Evolutionary conservation across 164 flowering plant species (phyloP).

Genomic region (Amborella trichopoda): DNA sequence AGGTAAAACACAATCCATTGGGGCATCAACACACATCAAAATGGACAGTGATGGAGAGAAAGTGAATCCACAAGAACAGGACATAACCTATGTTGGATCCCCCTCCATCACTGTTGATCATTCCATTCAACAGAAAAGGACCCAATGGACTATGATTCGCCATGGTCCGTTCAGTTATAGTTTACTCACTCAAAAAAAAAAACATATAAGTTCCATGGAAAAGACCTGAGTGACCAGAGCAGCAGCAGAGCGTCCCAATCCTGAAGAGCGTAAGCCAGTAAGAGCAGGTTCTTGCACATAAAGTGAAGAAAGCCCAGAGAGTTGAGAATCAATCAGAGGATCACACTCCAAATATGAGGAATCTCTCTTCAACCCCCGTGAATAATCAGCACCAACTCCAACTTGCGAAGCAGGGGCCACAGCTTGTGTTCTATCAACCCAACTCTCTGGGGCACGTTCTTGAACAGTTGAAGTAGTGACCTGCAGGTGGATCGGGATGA

Average conservation of each 20-base stretch:
- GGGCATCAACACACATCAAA: too few species aligned
- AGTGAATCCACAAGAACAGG: too few species aligned
- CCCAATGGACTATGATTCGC: too few species aligned
- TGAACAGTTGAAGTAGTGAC: conserved; percentile 34
- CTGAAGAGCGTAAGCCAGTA: conserved; percentile 38
- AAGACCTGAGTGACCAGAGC: conserved; percentile 79
- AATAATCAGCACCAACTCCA: conserved; percentile 34
- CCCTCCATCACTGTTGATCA: too few species aligned
- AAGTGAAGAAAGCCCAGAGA: conserved; percentile 31
- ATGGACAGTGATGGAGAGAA: too few species aligned
- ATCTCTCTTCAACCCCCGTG: conserved; percentile 45
- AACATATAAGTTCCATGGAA: too few species aligned
- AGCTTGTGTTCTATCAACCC: conserved; percentile 33
- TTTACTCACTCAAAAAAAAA: too few species aligned
- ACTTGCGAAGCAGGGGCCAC: conserved; percentile 27
- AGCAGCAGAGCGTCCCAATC: conserved; percentile 43
- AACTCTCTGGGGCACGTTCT: conserved; percentile 38
- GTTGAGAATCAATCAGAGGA: conserved; percentile 37
- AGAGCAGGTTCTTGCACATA: conserved; percentile 64
- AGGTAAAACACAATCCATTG: too few species aligned
- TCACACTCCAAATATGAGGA: conserved; percentile 53
- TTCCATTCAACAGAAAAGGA: too few species aligned
- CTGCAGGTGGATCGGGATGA: too few species aligned
- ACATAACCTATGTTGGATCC: too few species aligned
- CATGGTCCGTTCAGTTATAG: too few species aligned